These are phyloP conservation scores for Thelephora terrestris DNA, from an alignment of 1,284 basidiomycete species.

Conservation along the genomic window DNA sequence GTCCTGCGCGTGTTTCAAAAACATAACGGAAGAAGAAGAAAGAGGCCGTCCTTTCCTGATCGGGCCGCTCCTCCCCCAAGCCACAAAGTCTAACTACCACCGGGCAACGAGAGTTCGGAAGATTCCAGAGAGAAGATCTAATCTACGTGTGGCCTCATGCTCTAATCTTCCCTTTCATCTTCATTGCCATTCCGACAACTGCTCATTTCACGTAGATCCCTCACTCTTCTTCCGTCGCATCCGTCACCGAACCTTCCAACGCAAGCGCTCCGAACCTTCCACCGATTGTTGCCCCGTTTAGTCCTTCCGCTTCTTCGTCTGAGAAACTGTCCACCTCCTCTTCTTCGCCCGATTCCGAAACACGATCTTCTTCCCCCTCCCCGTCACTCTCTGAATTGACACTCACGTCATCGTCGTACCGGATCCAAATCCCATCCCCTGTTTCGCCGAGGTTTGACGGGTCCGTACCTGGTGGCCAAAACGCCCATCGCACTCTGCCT, in stretches of 20 bases:
- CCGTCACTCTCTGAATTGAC: conserved; percentile 13
- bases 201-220: too few species aligned
- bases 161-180: too few species aligned
- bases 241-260: conserved; percentile 10
- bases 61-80: too few species aligned
- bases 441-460: conserved; percentile 8
- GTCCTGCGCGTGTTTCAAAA: too few species aligned
- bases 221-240: neutral
- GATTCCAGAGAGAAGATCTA: too few species aligned
- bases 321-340: too few species aligned
- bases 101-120: too few species aligned
- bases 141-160: too few species aligned
- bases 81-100: too few species aligned
- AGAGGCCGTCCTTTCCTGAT: too few species aligned
- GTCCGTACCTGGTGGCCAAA: conserved; percentile 59
- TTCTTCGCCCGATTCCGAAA: conserved; percentile 11
- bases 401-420: conserved; percentile 20
- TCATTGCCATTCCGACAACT: too few species aligned
- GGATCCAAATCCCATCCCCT: conserved; percentile 51
- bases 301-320: conserved; percentile 20
- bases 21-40: too few species aligned
- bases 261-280: conserved; percentile 18
- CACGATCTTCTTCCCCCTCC: conserved; percentile 5
- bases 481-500: conserved; percentile 74
- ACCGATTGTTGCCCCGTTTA: conserved; percentile 14